Evolutionary conservation across 345 rosid species (phyloP).

Genomic region (Lepidium sativum): DNA sequence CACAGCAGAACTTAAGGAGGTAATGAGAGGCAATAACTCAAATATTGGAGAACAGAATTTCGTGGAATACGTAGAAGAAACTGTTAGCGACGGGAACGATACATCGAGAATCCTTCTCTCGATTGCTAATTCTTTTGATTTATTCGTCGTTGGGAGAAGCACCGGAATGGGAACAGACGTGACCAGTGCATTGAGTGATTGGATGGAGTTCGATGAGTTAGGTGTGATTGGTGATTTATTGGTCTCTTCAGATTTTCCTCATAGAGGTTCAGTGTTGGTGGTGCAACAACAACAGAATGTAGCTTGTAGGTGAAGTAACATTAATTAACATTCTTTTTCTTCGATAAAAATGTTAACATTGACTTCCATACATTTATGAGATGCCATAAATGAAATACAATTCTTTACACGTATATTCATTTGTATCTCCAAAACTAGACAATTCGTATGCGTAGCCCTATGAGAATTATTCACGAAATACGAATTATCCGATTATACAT

Average conservation of each 20-base stretch:
- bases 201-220: conserved; percentile 58
- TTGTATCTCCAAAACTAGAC: neutral
- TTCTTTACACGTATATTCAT: neutral
- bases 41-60: neutral
- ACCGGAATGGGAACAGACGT: conserved; percentile 25
- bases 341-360: neutral
- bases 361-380: neutral
- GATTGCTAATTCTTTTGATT: conserved; percentile 28
- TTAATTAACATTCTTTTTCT: neutral
- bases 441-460: neutral
- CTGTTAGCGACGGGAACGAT: conserved; percentile 33
- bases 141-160: conserved; percentile 47
- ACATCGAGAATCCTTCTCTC: conserved; percentile 28
- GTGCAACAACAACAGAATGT: conserved; percentile 50
- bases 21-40: neutral
- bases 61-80: conserved; percentile 21
- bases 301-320: conserved; percentile 19
- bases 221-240: conserved; percentile 59
- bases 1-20: conserved; percentile 23
- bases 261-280: conserved; percentile 36
- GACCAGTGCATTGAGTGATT: conserved; percentile 37
- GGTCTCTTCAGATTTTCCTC: conserved; percentile 37
- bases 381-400: neutral
- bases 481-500: too few species aligned
- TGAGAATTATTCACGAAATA: too few species aligned